These are phyloP conservation scores for Dendrobium officinale DNA, from an alignment of 106 monocot species.

Conservation along the genomic window DNA sequence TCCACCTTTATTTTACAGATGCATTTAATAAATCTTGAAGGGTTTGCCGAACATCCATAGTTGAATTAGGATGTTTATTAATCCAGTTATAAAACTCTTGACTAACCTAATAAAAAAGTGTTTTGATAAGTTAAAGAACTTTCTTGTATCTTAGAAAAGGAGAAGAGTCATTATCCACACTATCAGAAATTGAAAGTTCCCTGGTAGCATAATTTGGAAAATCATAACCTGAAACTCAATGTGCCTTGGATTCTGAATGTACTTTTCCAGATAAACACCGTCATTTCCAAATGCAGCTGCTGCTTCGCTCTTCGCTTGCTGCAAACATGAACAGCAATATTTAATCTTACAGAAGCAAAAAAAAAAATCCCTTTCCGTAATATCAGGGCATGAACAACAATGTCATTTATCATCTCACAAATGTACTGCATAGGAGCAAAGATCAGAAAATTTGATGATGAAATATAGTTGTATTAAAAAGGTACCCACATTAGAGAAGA, in stretches of 20 bases:
- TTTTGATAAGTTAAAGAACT: background rate
- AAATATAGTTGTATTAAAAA: background rate
- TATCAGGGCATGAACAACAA: background rate
- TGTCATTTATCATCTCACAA: background rate
- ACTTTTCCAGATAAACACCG: conserved; percentile 95
- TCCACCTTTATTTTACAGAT: background rate
- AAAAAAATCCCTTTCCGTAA: background rate
- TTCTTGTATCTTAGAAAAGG: background rate
- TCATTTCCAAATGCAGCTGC: conserved; percentile 97
- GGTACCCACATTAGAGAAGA: background rate
- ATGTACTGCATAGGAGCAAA: background rate
- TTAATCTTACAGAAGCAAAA: background rate
- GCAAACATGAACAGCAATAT: conserved; percentile 15
- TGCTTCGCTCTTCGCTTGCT: conserved; percentile 98
- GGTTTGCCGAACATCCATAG: background rate
- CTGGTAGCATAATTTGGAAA: background rate
- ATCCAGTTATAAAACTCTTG: background rate
- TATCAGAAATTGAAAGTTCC: background rate
- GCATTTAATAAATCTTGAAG: background rate
- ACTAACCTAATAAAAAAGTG: background rate
- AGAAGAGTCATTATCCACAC: background rate
- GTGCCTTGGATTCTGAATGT: conserved; percentile 85
- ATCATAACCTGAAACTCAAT: conserved; percentile 81
- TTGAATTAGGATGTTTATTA: background rate
- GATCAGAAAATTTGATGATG: background rate